Evolutionary conservation across 2,329 filamentous ascomycete genomes (phyloP), one percentile per base, ranked within the genome.

Genomic region (Xylaria sp.): DNA sequence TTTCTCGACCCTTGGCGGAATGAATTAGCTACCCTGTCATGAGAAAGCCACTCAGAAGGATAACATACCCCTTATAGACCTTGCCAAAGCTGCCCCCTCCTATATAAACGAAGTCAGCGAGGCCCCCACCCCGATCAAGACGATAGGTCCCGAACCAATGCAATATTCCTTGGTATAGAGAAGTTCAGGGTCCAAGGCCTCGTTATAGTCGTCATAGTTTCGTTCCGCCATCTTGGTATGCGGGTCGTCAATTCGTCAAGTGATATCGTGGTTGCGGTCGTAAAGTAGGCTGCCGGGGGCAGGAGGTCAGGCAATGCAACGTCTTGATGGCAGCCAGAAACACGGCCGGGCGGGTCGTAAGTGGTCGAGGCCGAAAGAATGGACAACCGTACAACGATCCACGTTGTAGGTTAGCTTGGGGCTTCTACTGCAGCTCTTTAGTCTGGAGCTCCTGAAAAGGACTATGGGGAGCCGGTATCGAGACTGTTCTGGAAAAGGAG

Each of bases 21-120:
- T 9, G 37, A 15, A 61, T 77, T 70, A 74, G 68, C 61, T 63
- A 66, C 66, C 46, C 54, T 56, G 28, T 20, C 34, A 28, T 8
- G n/a, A 12, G 3, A 28, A 10, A 41, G 15, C 10, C 41, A 34
- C 12, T 28, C 18, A 13, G 39, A 10, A 20, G 56, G 41, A 65
- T 6, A 48, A 79, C 84, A 70, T 86, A 94, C 93, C 96, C 96
- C 88, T 98, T 98, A 88, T 95, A 99, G 71, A 99, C 96, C 82
- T 97, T 97, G 78, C 96, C 96, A 84, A 99, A 99, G 82, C 95
- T 98, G 70, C 96, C 96, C 75, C 96, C 96, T 75, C 96, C 95
- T 94, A 76, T 64, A 63, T 64, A 66, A 63, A 39, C 10, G 60
- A 70, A 39, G 71, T 72, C 68, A 76, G 72, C 77, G 77, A 76